These are phyloP conservation scores for Penicillium verhagenii DNA, from an alignment of 495 filamentous ascomycete species.

Conservation along the genomic window DNA sequence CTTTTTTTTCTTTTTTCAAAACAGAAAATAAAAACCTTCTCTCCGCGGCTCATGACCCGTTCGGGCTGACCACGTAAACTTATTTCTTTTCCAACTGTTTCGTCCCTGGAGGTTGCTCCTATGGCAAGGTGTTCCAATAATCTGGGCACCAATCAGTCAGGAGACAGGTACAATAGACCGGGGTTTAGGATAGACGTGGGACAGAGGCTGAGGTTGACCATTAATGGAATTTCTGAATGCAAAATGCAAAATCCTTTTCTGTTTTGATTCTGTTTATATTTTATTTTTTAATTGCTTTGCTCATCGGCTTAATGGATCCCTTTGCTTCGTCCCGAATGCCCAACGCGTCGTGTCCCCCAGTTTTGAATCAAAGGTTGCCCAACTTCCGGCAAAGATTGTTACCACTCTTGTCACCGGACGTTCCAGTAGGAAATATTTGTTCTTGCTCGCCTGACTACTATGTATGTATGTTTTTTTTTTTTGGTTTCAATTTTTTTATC, in stretches of 20 bases:
- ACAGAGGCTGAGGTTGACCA: conserved; percentile 16
- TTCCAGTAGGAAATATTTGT: neutral
- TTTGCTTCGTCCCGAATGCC: conserved; percentile 15
- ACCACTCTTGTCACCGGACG: conserved; percentile 19
- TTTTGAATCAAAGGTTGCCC: conserved; percentile 12
- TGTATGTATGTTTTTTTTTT: no score
- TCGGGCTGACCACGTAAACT: neutral
- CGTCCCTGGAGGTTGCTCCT: no score
- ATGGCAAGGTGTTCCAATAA: neutral
- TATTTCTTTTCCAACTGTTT: neutral
- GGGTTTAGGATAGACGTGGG: conserved; percentile 9
- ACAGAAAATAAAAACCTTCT: no score
- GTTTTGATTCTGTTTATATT: neutral
- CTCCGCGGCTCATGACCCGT: conserved; percentile 3
- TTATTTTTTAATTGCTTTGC: conserved; percentile 1
- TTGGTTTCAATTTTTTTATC: no score
- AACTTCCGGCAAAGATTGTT: conserved; percentile 6
- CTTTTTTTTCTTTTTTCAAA: neutral
- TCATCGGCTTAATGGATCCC: neutral
- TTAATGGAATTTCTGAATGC: neutral
- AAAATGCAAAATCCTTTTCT: neutral
- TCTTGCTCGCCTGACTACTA: conserved; percentile 13
- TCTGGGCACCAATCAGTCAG: conserved; percentile 6
- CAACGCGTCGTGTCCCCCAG: conserved; percentile 10
- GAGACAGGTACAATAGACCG: conserved; percentile 5